Conservation (phyloP, 805 yeast species). For the Sugiyamaella boreocaroliniensis region DNA sequence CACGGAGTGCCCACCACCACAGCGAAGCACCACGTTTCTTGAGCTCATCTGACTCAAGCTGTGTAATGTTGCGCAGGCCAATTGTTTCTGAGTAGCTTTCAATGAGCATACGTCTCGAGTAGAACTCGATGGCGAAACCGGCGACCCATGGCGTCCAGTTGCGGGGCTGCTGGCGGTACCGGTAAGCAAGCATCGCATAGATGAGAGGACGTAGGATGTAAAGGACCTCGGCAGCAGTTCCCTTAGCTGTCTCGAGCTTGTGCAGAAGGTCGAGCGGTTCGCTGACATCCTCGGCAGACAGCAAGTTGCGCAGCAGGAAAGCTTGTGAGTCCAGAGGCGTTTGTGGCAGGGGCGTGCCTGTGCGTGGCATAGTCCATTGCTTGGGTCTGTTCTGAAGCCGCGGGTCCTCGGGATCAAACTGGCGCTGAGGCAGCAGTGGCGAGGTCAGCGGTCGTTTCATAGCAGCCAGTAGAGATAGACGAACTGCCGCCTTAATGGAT, state of each 20-base stretch:
- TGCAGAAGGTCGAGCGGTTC: conserved; percentile 29
- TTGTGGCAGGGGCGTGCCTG: conserved; percentile 19
- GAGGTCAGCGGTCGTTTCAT: conserved; percentile 28
- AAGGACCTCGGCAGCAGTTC: conserved; percentile 28
- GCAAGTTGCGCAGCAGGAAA: conserved; percentile 23
- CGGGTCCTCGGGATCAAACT: conserved; percentile 27
- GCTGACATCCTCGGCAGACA: conserved; percentile 30
- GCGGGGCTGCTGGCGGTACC: conserved; percentile 14
- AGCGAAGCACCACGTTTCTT: conserved; percentile 24
- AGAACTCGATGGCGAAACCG: conserved; percentile 32
- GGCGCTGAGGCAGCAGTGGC: conserved; percentile 31
- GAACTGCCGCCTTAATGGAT: conserved; percentile 26
- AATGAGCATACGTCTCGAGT: conserved; percentile 25
- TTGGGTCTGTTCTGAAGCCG: conserved; percentile 1
- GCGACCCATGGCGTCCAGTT: conserved; percentile 38
- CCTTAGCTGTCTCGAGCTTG: conserved; percentile 17
- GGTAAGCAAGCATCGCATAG: conserved; percentile 31
- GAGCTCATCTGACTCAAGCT: conserved; percentile 30
- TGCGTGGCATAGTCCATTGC: conserved; percentile 25
- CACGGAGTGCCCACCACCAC: conserved; percentile 37
- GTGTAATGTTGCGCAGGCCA: conserved; percentile 23
- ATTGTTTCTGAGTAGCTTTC: conserved; percentile 20
- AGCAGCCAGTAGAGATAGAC: conserved; percentile 27
- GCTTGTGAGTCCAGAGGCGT: conserved; percentile 18
- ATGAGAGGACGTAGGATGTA: conserved; percentile 35